Base-by-base conservation (phyloP, 805 yeast species). In the Candida broadrunensis region DNA sequence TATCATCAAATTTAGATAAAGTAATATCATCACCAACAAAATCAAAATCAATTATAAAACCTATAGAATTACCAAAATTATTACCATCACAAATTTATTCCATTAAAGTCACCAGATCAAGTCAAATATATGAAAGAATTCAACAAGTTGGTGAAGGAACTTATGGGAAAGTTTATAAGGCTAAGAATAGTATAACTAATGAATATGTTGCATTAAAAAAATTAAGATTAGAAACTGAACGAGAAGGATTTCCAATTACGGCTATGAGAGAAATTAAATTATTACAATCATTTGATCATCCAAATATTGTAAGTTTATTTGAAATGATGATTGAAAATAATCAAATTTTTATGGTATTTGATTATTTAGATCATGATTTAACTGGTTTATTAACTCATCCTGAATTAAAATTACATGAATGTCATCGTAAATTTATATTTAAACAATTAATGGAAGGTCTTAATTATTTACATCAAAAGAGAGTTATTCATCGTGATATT, bases 111-210 rank as follows among this genome's bases (percentile, higher is more conserved):
- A 45, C 39, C 2, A 52, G 65, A 23, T 43, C 59, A 5, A 50
- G 60, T 1, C 72, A 73, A 11, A 57, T 77, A 2, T 88, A 85
- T 59, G 83, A 83, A 48, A 70, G 90, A 40, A 78, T 87, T 1
- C 74, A 78, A 31, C 98, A 93, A 57, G 98, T 93, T 4, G 99
- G 99, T n/a, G 98, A 93, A 63, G 99, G 99, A 8, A 93, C 98
- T 0, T 93, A 93, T 60, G 99, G 99, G 15, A 89, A 88, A 58
- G 99, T 93, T 16, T 89, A 85, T 67, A 88, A 89, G 56, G 96
- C 97, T 0, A 72, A 70, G 36, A 89, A 93, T 58, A 64, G 65
- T 13, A 67, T 78, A 4, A 87, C 96, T 0, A 73, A 78, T 2
- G 80, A 77, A 43, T 66, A 75, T 48, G 93, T 89, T n/a, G 99